Base-by-base conservation (phyloP, 176 grass and related monocot species). In the Saccharum officinarum region DNA sequence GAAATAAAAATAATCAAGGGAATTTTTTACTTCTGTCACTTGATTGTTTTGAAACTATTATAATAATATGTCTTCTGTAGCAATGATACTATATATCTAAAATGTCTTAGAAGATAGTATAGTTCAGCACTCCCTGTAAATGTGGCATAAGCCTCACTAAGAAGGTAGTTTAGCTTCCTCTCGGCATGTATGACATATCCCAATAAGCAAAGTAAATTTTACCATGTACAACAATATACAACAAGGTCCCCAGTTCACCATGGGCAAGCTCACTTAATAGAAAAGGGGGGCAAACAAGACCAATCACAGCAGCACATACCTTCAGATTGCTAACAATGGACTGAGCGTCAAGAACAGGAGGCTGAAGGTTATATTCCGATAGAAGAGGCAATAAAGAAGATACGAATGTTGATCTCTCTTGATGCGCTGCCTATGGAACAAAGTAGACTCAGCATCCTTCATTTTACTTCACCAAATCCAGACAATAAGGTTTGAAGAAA, bases 371-470 rank as follows among this genome's bases (percentile, higher is more conserved):
- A 88, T 95, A 93, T 84, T 98, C 92, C 78, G 89, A 90, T 36
- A 95, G 86, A 93, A 98, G 89, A 82, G 93, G 89, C 71, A 98
- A 88, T 59, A 98, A 89, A 87, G 93, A 98, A 68, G 91, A 93
- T 80, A 98, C 86, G 73, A 98, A 98, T 42, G 89, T 98, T 23
- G 95, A 89, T 79, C 95, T 98, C 85, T 95, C 95, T 87, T 95
- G 93, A 79, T 98, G 93, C n/a, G 93, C 95, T 73, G 89, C 91
- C 95, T 98, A 80, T 41, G 46, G 64, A 90, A 73, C 72, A 82
- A 73, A 87, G 82, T 30, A 75, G 20, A 89, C 9, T 68, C 45
- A 82, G 60, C 17, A 11, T 26, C 79, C 30, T 54, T 81, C 46
- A 38, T 54, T 80, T 79, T 67, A 76, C 46, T 75, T 57, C 26